Evolutionary conservation across 2,329 filamentous ascomycete species (phyloP).

Genomic region (Arthrinium puccinioides): DNA sequence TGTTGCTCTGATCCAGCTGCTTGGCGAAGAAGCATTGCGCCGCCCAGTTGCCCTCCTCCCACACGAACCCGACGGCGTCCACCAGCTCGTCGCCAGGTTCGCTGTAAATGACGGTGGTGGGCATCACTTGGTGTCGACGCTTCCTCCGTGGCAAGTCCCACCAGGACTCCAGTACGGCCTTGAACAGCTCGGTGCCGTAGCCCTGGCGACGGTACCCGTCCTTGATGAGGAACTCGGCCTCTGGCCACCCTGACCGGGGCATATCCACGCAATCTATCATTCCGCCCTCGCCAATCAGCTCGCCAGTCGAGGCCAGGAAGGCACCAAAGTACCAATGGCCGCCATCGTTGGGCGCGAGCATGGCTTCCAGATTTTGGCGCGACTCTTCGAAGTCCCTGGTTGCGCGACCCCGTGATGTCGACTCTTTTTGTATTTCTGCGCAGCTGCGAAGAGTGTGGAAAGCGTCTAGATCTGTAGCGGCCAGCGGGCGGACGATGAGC

Average conservation of each 20-base stretch:
- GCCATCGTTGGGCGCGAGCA: slow-evolving; percentile 8
- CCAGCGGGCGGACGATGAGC: slow-evolving; percentile 7
- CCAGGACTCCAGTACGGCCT: slow-evolving; percentile 4
- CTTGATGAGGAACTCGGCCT: slow-evolving; percentile 7
- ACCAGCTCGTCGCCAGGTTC: neutral
- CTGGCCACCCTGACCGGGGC: slow-evolving; percentile 6
- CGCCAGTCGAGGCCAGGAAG: slow-evolving; percentile 16
- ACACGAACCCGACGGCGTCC: slow-evolving; percentile 1
- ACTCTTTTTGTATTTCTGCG: slow-evolving; percentile 3
- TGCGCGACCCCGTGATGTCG: slow-evolving; percentile 6
- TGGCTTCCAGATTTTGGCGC: neutral
- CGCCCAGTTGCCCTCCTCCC: neutral
- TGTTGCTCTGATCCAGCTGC: neutral
- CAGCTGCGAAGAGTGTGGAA: slow-evolving; percentile 9
- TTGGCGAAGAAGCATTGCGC: neutral
- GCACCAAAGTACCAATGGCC: slow-evolving; percentile 15
- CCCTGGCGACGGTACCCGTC: slow-evolving; percentile 7
- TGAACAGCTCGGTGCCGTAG: slow-evolving; percentile 7
- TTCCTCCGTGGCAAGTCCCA: slow-evolving; percentile 6
- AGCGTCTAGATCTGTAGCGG: slow-evolving; percentile 7
- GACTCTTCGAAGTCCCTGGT: slow-evolving; percentile 7
- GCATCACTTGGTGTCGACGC: slow-evolving; percentile 5
- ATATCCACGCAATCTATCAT: slow-evolving; percentile 6
- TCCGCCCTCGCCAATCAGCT: slow-evolving; percentile 21
- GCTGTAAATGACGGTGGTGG: neutral